A percentile compares a stretch with the other conserved stretches of the same genome.
Conservation (phyloP, 164 flowering plant genomes). For the Santalum album region DNA sequence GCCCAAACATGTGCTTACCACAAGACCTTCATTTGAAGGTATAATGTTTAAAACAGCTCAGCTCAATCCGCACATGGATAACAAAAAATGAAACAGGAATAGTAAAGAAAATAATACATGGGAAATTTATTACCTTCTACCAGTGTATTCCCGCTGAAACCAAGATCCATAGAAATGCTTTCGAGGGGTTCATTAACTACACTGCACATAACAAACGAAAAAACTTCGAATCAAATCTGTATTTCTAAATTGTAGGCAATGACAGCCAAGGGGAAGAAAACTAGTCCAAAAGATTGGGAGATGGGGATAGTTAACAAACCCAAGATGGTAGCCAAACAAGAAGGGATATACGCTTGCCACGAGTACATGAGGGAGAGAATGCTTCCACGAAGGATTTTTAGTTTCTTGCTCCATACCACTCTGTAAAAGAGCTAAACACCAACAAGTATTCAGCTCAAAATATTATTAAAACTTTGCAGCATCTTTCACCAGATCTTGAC, state of each 20-base stretch:
- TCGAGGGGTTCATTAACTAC: conserved; percentile 95
- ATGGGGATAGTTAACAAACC: conserved; percentile 37
- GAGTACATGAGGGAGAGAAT: conserved; percentile 59
- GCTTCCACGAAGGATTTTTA: conserved; percentile 64
- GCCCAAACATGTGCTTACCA: conserved; percentile 86
- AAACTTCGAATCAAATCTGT: not conserved
- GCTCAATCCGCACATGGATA: not conserved
- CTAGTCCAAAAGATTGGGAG: not conserved
- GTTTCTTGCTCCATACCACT: conserved; percentile 26
- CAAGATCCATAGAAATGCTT: conserved; percentile 75
- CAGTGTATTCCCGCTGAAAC: conserved; percentile 74
- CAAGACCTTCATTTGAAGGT: conserved; percentile 55
- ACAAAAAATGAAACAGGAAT: not conserved
- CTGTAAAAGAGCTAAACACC: conserved; percentile 38
- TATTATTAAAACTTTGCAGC: too few species aligned
- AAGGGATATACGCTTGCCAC: conserved; percentile 67
- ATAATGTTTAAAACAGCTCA: not conserved
- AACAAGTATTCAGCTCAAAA: conserved; percentile 9
- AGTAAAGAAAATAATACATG: not conserved
- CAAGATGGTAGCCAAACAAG: conserved; percentile 87
- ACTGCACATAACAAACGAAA: conserved; percentile 28
- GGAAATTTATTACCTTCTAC: conserved; percentile 66
- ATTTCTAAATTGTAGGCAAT: too few species aligned
- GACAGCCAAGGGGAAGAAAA: not conserved
- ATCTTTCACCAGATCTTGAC: too few species aligned